These are phyloP conservation scores for Plantago lanceolata DNA, from an alignment of 305 asterid genomes.

Conservation along the genomic window DNA sequence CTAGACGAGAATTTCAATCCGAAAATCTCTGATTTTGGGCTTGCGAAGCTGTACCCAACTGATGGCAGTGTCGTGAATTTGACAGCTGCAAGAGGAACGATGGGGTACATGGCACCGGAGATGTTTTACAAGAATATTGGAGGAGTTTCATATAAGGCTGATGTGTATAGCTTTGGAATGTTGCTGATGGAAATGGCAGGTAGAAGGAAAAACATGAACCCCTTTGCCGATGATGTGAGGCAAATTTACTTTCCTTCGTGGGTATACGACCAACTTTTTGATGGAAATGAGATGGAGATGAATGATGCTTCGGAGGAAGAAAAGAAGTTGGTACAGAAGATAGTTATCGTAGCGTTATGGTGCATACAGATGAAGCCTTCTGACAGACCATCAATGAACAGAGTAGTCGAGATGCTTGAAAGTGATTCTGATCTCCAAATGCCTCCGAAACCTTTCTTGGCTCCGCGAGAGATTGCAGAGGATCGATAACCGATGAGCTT, in stretches of 20 bases:
- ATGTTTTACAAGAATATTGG: conserved; percentile 36
- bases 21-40: conserved; percentile 39
- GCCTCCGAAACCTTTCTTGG: conserved; percentile 50
- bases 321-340: conserved; percentile 25
- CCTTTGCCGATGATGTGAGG: conserved; percentile 25
- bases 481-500: not conserved
- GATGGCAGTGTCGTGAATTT: conserved; percentile 23
- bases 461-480: conserved; percentile 38
- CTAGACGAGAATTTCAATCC: conserved; percentile 40
- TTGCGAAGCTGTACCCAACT: conserved; percentile 30
- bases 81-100: conserved; percentile 35
- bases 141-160: conserved; percentile 40
- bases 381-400: conserved; percentile 40
- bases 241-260: conserved; percentile 36
- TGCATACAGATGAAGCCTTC: conserved; percentile 38
- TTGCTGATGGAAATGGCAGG: conserved; percentile 39
- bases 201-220: conserved; percentile 31
- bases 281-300: conserved; percentile 28
- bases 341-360: conserved; percentile 40
- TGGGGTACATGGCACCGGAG: conserved; percentile 51
- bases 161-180: conserved; percentile 48
- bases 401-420: conserved; percentile 46
- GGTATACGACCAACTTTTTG: conserved; percentile 29
- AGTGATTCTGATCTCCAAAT: conserved; percentile 21
- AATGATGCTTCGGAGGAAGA: conserved; percentile 24